phyloP scores from a whole-genome alignment of 257 asterid genomes.

The Nicotiana knightiana region DNA sequence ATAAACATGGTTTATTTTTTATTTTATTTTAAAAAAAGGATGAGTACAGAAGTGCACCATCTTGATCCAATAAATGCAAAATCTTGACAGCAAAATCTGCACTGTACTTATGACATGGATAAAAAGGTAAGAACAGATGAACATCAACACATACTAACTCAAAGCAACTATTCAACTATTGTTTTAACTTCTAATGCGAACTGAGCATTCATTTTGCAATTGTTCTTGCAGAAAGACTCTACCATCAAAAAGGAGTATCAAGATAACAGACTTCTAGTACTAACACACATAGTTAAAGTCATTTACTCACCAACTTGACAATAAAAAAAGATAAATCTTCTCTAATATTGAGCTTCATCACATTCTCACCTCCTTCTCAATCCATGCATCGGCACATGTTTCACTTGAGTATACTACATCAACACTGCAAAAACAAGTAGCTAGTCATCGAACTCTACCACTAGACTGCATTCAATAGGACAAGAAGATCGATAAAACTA shows the following conservation, averaged over 20 bases:
- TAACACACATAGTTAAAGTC: neutral
- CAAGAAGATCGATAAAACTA: neutral
- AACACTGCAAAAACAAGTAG: conserved; percentile 46
- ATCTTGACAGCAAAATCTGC: neutral
- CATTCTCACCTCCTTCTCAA: conserved; percentile 87
- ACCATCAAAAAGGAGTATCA: neutral
- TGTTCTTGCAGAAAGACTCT: neutral
- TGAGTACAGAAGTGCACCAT: neutral
- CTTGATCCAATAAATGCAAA: conserved; percentile 2
- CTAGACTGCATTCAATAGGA: neutral
- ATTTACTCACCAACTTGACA: neutral
- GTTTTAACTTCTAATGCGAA: neutral
- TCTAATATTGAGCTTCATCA: conserved; percentile 8
- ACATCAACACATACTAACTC: neutral
- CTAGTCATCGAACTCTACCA: conserved; percentile 9
- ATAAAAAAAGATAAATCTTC: conserved; percentile 2
- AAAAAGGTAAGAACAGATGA: neutral
- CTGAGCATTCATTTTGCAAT: neutral
- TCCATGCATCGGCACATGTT: conserved; percentile 98
- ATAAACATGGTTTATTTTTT: neutral
- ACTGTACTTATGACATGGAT: neutral
- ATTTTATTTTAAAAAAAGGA: neutral
- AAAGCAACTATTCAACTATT: neutral
- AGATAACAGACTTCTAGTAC: neutral
- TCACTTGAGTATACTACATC: conserved; percentile 74